phyloP scores from a whole-genome alignment of 805 yeast species.

The Candida takata region DNA sequence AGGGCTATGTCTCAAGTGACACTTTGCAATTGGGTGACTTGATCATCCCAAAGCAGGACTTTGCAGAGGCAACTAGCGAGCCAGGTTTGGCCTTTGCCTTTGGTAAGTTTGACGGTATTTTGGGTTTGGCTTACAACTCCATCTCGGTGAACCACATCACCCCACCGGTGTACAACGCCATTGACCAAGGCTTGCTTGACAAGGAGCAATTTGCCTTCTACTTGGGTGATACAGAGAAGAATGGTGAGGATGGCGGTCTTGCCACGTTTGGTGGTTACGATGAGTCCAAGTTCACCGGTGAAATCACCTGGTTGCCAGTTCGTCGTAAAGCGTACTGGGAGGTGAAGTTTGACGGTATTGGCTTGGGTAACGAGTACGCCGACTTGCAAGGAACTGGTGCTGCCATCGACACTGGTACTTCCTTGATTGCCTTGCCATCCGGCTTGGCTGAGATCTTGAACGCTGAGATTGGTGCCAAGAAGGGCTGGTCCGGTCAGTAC shows the following conservation, averaged over 20 bases:
- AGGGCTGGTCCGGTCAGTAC: slow-evolving; percentile 97
- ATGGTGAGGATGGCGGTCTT: slow-evolving; percentile 73
- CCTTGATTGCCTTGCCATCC: slow-evolving; percentile 89
- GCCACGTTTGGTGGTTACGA: slow-evolving; percentile 96
- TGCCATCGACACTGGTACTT: slow-evolving; percentile 98
- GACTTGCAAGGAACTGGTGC: slow-evolving; percentile 81
- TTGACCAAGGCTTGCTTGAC: slow-evolving; percentile 74
- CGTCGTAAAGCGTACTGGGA: slow-evolving; percentile 99
- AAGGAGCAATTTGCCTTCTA: slow-evolving; percentile 83
- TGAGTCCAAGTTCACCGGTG: slow-evolving; percentile 65
- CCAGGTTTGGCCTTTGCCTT: slow-evolving; percentile 98
- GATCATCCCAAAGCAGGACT: slow-evolving; percentile 80
- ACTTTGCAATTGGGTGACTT: slow-evolving; percentile 75
- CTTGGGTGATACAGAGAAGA: slow-evolving; percentile 64
- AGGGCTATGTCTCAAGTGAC: slow-evolving; percentile 90
- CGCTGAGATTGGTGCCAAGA: slow-evolving; percentile 93
- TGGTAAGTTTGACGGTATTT: slow-evolving; percentile 96
- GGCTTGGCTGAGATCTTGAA: slow-evolving; percentile 93
- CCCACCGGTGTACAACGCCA: slow-evolving; percentile 92
- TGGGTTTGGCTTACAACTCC: slow-evolving; percentile 90
- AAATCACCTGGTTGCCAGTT: slow-evolving; percentile 92
- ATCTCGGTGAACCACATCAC: slow-evolving; percentile 84
- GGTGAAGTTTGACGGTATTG: slow-evolving; percentile 85
- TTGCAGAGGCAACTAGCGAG: slow-evolving; percentile 95
- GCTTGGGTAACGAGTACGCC: slow-evolving; percentile 89